A percentile compares a stretch with the other conserved stretches of the same genome.
Evolutionary conservation across 1,139 yeast species (phyloP).

Genomic region (Yamadazyma sp.): DNA sequence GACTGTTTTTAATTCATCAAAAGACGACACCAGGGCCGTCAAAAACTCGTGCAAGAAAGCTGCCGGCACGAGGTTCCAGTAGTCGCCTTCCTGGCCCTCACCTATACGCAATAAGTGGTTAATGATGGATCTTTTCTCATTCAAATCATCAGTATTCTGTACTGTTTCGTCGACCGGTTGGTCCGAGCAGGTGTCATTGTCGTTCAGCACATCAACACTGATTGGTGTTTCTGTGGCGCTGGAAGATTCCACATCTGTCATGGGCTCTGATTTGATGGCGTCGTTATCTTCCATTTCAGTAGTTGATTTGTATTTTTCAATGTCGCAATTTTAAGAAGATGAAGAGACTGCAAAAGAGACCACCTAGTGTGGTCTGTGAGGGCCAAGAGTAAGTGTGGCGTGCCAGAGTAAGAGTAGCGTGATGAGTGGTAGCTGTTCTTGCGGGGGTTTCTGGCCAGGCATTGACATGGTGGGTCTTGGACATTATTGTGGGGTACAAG

Average conservation of each 20-base stretch:
- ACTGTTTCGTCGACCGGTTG: no score
- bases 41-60: constrained; percentile 29
- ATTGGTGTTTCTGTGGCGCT: background rate
- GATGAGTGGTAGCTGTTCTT: no score
- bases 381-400: no score
- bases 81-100: constrained; percentile 33
- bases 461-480: no score
- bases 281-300: constrained; percentile 6
- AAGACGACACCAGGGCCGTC: constrained; percentile 22
- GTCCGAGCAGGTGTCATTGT: background rate
- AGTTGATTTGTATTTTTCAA: background rate
- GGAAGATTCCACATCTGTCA: constrained; percentile 5
- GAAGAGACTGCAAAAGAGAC: no score
- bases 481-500: no score
- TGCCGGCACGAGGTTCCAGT: constrained; percentile 37
- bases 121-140: constrained; percentile 23
- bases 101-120: constrained; percentile 20
- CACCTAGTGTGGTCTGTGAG: no score
- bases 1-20: constrained; percentile 23
- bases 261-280: constrained; percentile 9
- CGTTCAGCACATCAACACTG: background rate
- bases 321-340: background rate
- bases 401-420: no score
- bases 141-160: constrained; percentile 15
- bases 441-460: no score